Base-by-base conservation (phyloP, 257 asterid genomes). In the Ilex asprella region DNA sequence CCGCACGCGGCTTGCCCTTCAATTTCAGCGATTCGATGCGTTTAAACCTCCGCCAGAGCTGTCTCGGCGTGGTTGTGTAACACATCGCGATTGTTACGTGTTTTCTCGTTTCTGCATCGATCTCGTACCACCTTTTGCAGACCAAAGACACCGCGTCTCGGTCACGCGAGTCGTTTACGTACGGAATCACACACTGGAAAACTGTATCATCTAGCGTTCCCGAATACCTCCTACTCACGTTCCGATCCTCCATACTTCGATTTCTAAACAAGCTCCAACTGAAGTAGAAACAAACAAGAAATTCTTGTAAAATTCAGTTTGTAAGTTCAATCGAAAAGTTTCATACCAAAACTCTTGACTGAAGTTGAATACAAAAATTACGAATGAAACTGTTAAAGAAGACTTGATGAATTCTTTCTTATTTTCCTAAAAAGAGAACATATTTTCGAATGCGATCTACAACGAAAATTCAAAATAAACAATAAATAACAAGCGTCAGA, bases 1-100 rank as follows among this genome's bases (percentile, higher is more conserved):
- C 86, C 12, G 97, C 95, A 61, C 96, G 88, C 55, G 96, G 96
- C 81, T 88, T 84, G 12, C 95, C 96, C 75, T 88, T 86, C 5
- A 88, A 79, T 73, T 82, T 79, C 71, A 89, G 65, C 46, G 97
- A 89, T 79, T 88, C 91, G 9, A 90, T 79, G 14, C 83, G 80
- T 0, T 88, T 88, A 70, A 90, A 90, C 51, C 97, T 76, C 39
- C 53, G 46, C 2, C 89, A 78, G 62, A 90, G 63, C 30, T 70
- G 79, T 56, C 46, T 43, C 12, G 95, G 95, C 15, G 81, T 75
- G 41, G 90, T 75, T 12, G 95, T 71, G 62, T 90, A 90, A 71
- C 97, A 90, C 11, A 83, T 76, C 2, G 97, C 90, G 52, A 90
- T 86, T 2, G 97, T 90, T 12, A 90, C 85, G 77, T 87, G 95